Conservation (phyloP, 1,139 yeast genomes). For the Kurtzmaniella quercitrusa region DNA sequence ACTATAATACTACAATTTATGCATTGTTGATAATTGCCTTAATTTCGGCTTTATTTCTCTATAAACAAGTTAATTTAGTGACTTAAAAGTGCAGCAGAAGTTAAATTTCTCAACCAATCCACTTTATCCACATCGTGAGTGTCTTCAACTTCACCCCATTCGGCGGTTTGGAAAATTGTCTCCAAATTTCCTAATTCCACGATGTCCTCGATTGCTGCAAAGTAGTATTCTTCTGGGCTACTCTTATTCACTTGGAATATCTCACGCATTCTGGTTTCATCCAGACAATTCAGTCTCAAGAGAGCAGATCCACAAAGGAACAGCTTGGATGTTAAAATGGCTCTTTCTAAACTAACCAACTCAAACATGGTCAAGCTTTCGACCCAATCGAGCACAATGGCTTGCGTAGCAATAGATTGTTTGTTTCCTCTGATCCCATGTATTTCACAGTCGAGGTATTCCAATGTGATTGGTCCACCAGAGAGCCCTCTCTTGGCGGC, state of each 20-base stretch:
- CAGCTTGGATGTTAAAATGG: slow-evolving; percentile 81
- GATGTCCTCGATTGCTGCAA: slow-evolving; percentile 59
- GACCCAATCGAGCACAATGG: slow-evolving; percentile 65
- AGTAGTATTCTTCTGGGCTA: slow-evolving; percentile 22
- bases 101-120: slow-evolving; percentile 76
- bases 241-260: slow-evolving; percentile 36
- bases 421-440: slow-evolving; percentile 77
- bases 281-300: slow-evolving; percentile 35
- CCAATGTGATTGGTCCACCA: slow-evolving; percentile 33
- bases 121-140: slow-evolving; percentile 95
- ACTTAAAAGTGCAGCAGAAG: slow-evolving; percentile 69
- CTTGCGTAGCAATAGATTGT: slow-evolving; percentile 59
- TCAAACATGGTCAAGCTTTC: slow-evolving; percentile 64
- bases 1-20: no score
- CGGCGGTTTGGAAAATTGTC: slow-evolving; percentile 74
- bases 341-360: slow-evolving; percentile 82
- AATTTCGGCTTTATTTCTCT: background rate
- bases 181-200: slow-evolving; percentile 80
- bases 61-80: slow-evolving; percentile 10
- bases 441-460: slow-evolving; percentile 71
- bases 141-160: slow-evolving; percentile 99
- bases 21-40: no score
- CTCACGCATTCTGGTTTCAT: slow-evolving; percentile 16
- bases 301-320: slow-evolving; percentile 67
- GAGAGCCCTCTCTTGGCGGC: slow-evolving; percentile 18